Percentiles rank a stretch among this genome's conserved stretches.
Conservation (phyloP, 257 asterid species). For the Prunella vulgaris region DNA sequence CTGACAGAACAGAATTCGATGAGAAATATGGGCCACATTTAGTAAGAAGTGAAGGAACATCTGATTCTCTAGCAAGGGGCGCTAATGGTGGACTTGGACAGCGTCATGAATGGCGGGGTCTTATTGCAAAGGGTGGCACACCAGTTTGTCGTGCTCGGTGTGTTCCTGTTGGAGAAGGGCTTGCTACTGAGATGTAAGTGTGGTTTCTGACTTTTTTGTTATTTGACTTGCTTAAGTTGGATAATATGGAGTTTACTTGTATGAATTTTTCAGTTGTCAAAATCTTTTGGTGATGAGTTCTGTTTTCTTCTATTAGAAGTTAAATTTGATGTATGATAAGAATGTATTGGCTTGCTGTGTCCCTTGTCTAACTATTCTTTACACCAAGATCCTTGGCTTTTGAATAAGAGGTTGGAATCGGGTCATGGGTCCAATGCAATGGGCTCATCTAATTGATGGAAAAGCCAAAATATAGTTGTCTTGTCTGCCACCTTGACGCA, state of each 20-base stretch:
- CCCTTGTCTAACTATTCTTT: not conserved
- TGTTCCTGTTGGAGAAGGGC: slow-evolving; percentile 70
- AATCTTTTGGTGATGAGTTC: slow-evolving; percentile 8
- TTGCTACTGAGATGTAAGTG: slow-evolving; percentile 70
- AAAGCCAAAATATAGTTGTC: not conserved
- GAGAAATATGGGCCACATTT: slow-evolving; percentile 40
- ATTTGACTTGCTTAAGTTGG: slow-evolving; percentile 10
- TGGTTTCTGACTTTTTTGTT: slow-evolving; percentile 10
- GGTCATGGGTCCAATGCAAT: not conserved
- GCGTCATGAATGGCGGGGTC: slow-evolving; percentile 72
- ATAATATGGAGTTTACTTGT: not conserved
- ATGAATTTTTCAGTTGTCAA: not conserved
- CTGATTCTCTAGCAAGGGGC: slow-evolving; percentile 40
- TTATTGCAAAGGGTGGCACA: slow-evolving; percentile 92
- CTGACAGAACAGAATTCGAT: slow-evolving; percentile 45
- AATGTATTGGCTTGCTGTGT: not conserved
- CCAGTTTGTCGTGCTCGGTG: slow-evolving; percentile 97
- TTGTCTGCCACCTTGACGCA: not conserved
- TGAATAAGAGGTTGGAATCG: no score
- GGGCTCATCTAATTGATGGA: not conserved
- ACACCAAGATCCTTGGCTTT: no score
- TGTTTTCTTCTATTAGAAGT: not conserved
- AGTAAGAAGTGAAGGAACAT: slow-evolving; percentile 27
- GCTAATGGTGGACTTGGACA: slow-evolving; percentile 37
- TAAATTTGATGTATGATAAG: not conserved